Evolutionary conservation across 2,329 filamentous ascomycete genomes (phyloP).

Genomic region (Diaporthe citri): DNA sequence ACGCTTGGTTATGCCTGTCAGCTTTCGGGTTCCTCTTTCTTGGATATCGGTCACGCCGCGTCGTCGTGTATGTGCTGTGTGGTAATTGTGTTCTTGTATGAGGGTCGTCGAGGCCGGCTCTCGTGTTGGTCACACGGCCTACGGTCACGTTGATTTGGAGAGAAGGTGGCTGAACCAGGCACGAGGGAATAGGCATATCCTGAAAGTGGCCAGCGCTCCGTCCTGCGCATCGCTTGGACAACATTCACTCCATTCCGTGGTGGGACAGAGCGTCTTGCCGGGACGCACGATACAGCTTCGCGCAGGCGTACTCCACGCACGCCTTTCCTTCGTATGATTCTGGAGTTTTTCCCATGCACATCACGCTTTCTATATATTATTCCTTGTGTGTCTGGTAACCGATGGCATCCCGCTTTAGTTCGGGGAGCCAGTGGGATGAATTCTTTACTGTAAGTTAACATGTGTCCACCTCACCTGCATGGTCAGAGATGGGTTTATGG

Average conservation of each 20-base stretch:
- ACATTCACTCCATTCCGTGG: neutral
- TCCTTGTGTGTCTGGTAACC: too few relatives aligned
- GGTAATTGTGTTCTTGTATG: neutral
- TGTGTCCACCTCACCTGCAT: too few relatives aligned
- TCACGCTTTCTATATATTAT: neutral
- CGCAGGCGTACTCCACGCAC: neutral
- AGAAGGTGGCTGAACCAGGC: too few relatives aligned
- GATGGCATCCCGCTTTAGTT: neutral
- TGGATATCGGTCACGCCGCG: conserved; percentile 1
- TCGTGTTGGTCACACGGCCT: neutral
- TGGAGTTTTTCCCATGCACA: neutral
- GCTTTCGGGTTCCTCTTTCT: neutral
- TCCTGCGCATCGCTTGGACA: neutral
- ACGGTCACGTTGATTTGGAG: neutral
- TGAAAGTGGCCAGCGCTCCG: too few relatives aligned
- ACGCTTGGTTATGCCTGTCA: neutral
- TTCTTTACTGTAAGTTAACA: neutral
- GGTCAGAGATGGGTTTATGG: too few relatives aligned
- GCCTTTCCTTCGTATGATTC: neutral
- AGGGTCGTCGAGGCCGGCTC: too few relatives aligned
- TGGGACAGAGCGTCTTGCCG: neutral
- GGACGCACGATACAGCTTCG: neutral
- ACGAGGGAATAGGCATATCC: rapidly evolving
- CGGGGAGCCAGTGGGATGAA: neutral
- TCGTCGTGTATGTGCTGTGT: neutral